Conservation (phyloP, 75 land plant species). For the Pinus albicaulis region DNA sequence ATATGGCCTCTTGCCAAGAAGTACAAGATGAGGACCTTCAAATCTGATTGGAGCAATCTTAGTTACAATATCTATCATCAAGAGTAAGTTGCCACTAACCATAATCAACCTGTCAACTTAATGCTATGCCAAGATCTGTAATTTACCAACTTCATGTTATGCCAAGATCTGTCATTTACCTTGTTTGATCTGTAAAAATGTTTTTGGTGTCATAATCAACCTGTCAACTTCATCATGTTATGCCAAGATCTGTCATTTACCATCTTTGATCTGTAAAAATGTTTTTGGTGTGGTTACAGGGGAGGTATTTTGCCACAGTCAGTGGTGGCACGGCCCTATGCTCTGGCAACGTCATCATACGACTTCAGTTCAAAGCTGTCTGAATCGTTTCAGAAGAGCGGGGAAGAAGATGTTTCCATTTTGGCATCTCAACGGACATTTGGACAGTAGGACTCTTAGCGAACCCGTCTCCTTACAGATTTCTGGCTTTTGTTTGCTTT, state of each 20-base stretch:
- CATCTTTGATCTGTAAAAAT: too few relatives aligned
- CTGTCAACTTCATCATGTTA: too few relatives aligned
- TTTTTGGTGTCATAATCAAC: background rate
- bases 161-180: too few relatives aligned
- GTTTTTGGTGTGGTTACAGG: background rate
- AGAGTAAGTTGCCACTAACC: background rate
- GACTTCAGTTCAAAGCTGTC: background rate
- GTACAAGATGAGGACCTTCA: constrained; percentile 21
- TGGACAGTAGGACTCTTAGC: background rate
- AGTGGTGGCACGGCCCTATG: background rate
- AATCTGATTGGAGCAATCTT: constrained; percentile 34
- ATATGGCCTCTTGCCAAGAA: constrained; percentile 46
- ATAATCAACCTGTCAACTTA: too few relatives aligned
- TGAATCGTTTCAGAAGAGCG: background rate
- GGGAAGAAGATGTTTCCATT: constrained; percentile 12
- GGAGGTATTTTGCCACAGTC: background rate
- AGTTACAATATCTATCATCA: constrained; percentile 37
- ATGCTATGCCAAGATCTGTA: too few relatives aligned
- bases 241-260: too few relatives aligned
- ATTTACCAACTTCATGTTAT: too few relatives aligned
- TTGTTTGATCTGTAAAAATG: too few relatives aligned
- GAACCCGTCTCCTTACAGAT: too few relatives aligned
- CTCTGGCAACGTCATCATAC: background rate
- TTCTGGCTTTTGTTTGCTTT: too few relatives aligned
- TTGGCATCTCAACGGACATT: constrained; percentile 2